Evolutionary conservation across 257 asterid genomes (phyloP).

Genomic region (Paulownia fortunei): DNA sequence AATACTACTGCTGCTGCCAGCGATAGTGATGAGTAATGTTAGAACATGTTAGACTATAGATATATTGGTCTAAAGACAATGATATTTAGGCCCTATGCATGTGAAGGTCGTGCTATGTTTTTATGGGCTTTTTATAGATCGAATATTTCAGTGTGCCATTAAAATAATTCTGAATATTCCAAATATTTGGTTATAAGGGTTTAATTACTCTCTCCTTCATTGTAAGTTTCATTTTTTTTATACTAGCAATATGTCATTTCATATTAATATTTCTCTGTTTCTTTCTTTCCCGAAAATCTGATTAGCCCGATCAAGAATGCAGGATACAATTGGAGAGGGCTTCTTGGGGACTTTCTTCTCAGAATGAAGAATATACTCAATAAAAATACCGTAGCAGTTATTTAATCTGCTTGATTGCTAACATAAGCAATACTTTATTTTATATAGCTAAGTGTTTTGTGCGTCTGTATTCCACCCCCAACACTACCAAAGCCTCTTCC

Average conservation of each 20-base stretch:
- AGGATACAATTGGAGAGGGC: neutral
- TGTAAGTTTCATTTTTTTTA: neutral
- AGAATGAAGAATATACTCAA: neutral
- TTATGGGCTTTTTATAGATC: neutral
- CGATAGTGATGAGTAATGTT: neutral
- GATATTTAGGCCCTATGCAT: neutral
- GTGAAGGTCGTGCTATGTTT: neutral
- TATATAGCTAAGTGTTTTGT: constrained; percentile 11
- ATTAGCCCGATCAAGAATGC: neutral
- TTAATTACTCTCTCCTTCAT: too few species aligned
- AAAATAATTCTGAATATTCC: neutral
- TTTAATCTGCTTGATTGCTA: constrained; percentile 41
- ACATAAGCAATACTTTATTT: constrained; percentile 29
- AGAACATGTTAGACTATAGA: neutral
- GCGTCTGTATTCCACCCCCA: constrained; percentile 45
- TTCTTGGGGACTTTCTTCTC: neutral
- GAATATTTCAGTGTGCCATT: too few species aligned
- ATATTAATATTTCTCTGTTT: neutral
- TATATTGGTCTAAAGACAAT: neutral
- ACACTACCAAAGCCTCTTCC: constrained; percentile 35
- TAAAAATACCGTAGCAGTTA: neutral
- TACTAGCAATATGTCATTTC: neutral
- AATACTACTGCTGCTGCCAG: neutral
- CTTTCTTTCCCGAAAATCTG: neutral
- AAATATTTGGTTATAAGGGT: neutral